Evolutionary conservation across 495 filamentous ascomycete genomes (phyloP), one percentile per base, ranked within the genome.

Genomic region (Jackrogersella multiformis): DNA sequence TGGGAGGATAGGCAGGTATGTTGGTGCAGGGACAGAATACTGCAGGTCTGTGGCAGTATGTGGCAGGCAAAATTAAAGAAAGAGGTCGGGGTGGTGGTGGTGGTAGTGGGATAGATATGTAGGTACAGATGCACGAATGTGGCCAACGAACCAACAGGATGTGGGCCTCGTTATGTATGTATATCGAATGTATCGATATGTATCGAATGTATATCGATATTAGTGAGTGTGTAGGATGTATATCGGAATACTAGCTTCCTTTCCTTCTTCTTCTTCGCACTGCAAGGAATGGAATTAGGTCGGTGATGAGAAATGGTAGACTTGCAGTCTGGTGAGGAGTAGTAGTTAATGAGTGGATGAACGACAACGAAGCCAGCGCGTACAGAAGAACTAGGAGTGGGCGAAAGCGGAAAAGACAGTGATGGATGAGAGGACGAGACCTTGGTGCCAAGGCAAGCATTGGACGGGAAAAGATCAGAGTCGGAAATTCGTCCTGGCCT

Each of bases 391-490:
- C 60, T 61, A 45, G 35, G 60, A 72, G 59, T 66, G 60, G 64
- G 35, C 52, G 44, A 64, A 53, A 52, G 49, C 30, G 66, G 66
- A 70, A 70, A 72, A 68, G 71, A 71, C 68, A 69, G 72, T 69
- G 34, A 56, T 52, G 36, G 65, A 42, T 32, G 21, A 46, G 58
- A 70, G 68, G 65, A 69, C 56, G 64, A 64, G 68, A 69, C 58
- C 60, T 69, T 72, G 42, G 63, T 65, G 69, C 69, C 66, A 66
- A 69, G 65, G 34, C 24, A 56, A 67, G 66, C 63, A 72, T 59
- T 55, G 57, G 72, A 72, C 62, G 69, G 70, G 66, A 69, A 57
- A 68, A 69, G 56, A 64, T 72, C 59, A 72, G 66, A 69, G 56
- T 68, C 71, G 70, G 30, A 52, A 67, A 54, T 69, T 69, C 69